These are phyloP conservation scores for Clitoria ternatea DNA, from an alignment of 306 rosid genomes.

Conservation along the genomic window DNA sequence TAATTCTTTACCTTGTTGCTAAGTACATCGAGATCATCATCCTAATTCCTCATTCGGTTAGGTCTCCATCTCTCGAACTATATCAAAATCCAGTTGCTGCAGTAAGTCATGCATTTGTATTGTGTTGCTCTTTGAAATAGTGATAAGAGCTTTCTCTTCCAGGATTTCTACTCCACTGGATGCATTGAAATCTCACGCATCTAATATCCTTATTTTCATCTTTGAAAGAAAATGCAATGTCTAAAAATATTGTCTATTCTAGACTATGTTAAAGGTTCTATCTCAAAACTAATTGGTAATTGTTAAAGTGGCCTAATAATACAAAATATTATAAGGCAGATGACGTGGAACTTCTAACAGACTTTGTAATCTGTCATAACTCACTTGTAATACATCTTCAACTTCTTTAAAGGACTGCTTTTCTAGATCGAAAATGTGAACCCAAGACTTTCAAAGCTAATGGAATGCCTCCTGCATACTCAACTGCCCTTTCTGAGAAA, in stretches of 20 bases:
- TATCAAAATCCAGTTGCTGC: slow-evolving; percentile 23
- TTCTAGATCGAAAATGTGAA: neutral
- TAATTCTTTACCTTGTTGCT: slow-evolving; percentile 6
- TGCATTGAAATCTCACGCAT: slow-evolving; percentile 11
- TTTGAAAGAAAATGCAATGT: slow-evolving; percentile 29
- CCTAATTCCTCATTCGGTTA: neutral
- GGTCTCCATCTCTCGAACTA: neutral
- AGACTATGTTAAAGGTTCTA: no score
- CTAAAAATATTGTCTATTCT: slow-evolving; percentile 7
- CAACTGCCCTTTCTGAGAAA: neutral
- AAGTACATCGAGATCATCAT: slow-evolving; percentile 5
- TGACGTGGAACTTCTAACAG: no score
- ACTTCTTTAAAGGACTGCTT: neutral
- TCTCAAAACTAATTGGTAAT: no score
- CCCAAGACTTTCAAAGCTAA: slow-evolving; percentile 21
- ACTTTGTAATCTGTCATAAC: neutral
- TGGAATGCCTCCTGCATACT: slow-evolving; percentile 3
- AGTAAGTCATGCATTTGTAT: slow-evolving; percentile 36
- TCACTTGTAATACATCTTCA: neutral
- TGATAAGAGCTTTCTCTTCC: slow-evolving; percentile 19
- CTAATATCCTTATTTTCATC: neutral
- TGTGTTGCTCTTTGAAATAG: neutral
- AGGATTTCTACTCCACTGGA: slow-evolving; percentile 2
- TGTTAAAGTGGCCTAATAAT: no score
- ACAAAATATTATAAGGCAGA: no score